Evolutionary conservation across 768 basidiomycete species (phyloP), one percentile per base, ranked within the genome.

Genomic region (Suillus bovinus): DNA sequence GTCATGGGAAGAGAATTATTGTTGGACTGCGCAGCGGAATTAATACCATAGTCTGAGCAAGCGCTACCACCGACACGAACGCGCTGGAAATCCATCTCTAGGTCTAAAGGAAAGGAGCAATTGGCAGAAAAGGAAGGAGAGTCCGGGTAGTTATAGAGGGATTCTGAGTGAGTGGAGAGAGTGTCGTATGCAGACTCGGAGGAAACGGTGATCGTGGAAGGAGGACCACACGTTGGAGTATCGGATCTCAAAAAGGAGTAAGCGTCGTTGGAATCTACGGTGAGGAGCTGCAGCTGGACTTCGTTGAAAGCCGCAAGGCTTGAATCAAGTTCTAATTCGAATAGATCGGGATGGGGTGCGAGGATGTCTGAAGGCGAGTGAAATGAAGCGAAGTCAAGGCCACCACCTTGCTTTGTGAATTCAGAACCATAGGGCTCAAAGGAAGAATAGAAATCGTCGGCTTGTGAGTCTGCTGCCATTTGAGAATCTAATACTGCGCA

Each of bases 241-340:
- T 84, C 84, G 61, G 85, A 80, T 74, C 87, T 82, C 66, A 87
- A 79, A 77, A 83, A 82, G 67, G 82, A 79, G 79, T 87, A 90
- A 61, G 85, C 80, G 76, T 85, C 84, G 77, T 83, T 84, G 66
- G 81, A 82, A 73, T 86, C 85, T 64, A 89, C 84, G 68, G 84
- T 82, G 66, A 86, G 79, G 64, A 86, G 81, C 72, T 87, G 84
- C 61, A 86, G 80, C 70, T 85, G 81, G 72, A 80, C 76, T 65
- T 86, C 82, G 78, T 89, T 85, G 72, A 87, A 84, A 49, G 82
- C 85, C 68, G 85, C 85, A 69, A 91, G 84, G 77, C 79, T 83
- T 38, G 79, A 80, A 76, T 92, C 91, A 70, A 94, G 83, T 77
- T 94, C 92, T 58, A 84, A 83, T 73, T 93, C 92, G 78, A 94